Percentiles rank a stretch among this genome's conserved stretches.
Conservation (phyloP, 768 basidiomycete genomes). For the Macrolepiota dolichaula region DNA sequence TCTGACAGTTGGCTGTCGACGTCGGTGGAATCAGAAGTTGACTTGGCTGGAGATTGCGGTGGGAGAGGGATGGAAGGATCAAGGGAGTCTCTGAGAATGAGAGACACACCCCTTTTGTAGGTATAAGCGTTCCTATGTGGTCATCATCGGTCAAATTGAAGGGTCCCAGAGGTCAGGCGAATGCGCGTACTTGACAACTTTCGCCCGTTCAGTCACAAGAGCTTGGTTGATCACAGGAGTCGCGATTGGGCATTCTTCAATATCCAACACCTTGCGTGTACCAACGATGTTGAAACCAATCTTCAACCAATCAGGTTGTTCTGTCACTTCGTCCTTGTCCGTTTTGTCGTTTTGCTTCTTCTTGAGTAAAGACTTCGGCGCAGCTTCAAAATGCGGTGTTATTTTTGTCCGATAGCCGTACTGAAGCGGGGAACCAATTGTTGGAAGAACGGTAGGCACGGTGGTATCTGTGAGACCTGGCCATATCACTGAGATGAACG, state of each 20-base stretch:
- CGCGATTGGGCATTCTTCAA: slow-evolving; percentile 96
- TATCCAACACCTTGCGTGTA: slow-evolving; percentile 75
- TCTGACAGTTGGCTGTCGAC: slow-evolving; percentile 32
- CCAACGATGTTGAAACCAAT: slow-evolving; percentile 91
- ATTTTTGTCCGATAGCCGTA: slow-evolving; percentile 96
- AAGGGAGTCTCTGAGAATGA: slow-evolving; percentile 84
- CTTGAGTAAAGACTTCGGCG: slow-evolving; percentile 40
- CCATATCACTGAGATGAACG: background rate
- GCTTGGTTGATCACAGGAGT: slow-evolving; percentile 75
- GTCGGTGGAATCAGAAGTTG: slow-evolving; percentile 4
- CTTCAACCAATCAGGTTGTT: slow-evolving; percentile 65
- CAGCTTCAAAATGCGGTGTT: slow-evolving; percentile 91
- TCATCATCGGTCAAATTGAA: background rate
- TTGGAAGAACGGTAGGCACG: slow-evolving; percentile 67
- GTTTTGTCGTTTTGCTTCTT: slow-evolving; percentile 5
- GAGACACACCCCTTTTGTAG: slow-evolving; percentile 86
- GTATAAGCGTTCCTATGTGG: slow-evolving; percentile 63
- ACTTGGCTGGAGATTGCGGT: background rate
- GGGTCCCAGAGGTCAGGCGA: slow-evolving; percentile 8
- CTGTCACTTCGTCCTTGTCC: slow-evolving; percentile 10
- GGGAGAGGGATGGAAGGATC: slow-evolving; percentile 22
- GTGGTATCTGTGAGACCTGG: slow-evolving; percentile 52
- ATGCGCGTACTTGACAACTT: slow-evolving; percentile 60
- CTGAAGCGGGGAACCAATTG: slow-evolving; percentile 83
- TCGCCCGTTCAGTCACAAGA: slow-evolving; percentile 54